phyloP scores from a whole-genome alignment of 805 yeast species.

The Candida vartiovaarae region DNA sequence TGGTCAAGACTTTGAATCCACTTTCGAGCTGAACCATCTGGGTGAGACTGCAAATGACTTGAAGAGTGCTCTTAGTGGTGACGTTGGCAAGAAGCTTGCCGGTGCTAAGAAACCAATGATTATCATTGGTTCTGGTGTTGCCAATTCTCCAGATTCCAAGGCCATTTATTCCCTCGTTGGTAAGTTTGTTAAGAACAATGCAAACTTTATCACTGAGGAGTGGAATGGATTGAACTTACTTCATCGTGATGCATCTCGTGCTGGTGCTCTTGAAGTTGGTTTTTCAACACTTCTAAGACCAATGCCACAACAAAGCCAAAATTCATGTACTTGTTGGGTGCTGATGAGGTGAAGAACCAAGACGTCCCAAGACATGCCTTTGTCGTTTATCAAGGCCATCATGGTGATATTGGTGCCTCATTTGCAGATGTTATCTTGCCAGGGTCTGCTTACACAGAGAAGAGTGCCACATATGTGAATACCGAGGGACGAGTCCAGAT shows the following conservation, averaged over 20 bases:
- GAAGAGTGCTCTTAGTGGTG: conserved; percentile 54
- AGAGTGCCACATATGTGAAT: conserved; percentile 76
- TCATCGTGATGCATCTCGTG: conserved; percentile 84
- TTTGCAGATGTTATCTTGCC: conserved; percentile 84
- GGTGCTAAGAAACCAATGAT: conserved; percentile 69
- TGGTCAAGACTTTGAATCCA: conserved; percentile 74
- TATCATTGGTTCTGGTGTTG: conserved; percentile 74
- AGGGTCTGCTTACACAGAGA: conserved; percentile 85
- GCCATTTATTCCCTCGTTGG: conserved; percentile 55
- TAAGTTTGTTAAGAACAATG: conserved; percentile 43
- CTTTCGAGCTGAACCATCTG: conserved; percentile 56
- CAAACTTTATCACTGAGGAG: conserved; percentile 54
- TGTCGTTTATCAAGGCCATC: conserved; percentile 87
- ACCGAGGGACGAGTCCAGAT: conserved; percentile 86
- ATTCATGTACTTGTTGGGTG: conserved; percentile 73
- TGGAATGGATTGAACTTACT: conserved; percentile 81
- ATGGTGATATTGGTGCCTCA: conserved; percentile 85
- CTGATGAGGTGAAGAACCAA: conserved; percentile 66
- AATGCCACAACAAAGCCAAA: conserved; percentile 51
- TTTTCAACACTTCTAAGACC: conserved; percentile 36
- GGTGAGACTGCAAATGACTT: conserved; percentile 57
- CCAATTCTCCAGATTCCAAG: conserved; percentile 56
- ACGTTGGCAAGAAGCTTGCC: conserved; percentile 59
- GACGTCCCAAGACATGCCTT: conserved; percentile 80
- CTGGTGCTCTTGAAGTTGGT: conserved; percentile 80